Percentiles rank a stretch among this genome's conserved stretches.
These are phyloP conservation scores for Vigna hirtella DNA, from an alignment of 306 rosid genomes.

Conservation along the genomic window DNA sequence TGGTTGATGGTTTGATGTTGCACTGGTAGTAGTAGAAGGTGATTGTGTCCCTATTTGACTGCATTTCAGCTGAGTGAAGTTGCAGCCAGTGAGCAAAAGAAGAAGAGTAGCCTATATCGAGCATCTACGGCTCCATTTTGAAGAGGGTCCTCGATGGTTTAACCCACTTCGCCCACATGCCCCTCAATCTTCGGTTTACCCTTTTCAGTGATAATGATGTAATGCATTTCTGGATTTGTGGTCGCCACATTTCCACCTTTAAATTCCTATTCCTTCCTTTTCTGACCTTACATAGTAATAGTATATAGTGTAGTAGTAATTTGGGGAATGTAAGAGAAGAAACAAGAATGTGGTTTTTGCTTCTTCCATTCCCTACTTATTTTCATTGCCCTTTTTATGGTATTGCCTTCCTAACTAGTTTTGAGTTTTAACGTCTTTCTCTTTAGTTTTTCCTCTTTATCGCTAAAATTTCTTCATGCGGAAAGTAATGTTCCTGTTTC, in stretches of 20 bases:
- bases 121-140: conserved; percentile 89
- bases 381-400: conserved; percentile 30
- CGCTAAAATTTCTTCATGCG: background rate
- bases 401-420: background rate
- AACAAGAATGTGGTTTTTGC: conserved; percentile 41
- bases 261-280: background rate
- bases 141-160: conserved; percentile 22
- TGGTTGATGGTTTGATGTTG: background rate
- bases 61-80: conserved; percentile 61
- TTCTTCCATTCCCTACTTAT: background rate
- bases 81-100: conserved; percentile 51
- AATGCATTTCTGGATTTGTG: conserved; percentile 22
- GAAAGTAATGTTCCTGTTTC: background rate
- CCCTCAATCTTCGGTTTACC: conserved; percentile 14
- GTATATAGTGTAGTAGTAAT: background rate
- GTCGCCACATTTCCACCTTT: conserved; percentile 9
- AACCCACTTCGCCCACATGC: background rate
- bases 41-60: background rate
- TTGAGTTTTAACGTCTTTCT: conserved; percentile 31
- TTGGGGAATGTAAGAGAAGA: conserved; percentile 40
- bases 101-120: conserved; percentile 61
- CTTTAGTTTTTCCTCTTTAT: background rate
- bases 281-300: background rate
- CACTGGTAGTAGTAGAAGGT: background rate
- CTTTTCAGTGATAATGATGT: conserved; percentile 40